Percentiles rank a stretch among this genome's conserved stretches.
Conservation (phyloP, 495 filamentous ascomycete species). For the Hyaloscypha bicolor region DNA sequence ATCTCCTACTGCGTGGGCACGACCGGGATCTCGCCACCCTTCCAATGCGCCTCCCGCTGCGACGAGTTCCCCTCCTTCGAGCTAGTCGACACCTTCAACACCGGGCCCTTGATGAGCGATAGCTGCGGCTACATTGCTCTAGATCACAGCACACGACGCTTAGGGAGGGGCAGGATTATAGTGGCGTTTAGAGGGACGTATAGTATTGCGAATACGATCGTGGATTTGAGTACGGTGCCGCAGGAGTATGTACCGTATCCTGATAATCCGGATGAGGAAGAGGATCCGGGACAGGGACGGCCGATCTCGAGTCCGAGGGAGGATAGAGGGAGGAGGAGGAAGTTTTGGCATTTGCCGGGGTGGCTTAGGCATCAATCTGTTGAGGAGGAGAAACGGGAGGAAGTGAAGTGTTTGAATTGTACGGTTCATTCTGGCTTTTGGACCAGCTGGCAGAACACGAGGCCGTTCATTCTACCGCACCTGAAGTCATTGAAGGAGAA, state of each 20-base stretch:
- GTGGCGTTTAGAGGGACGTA: constrained; percentile 97
- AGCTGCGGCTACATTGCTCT: constrained; percentile 93
- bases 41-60: constrained; percentile 83
- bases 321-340: not conserved
- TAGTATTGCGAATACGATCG: constrained; percentile 84
- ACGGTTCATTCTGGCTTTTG: constrained; percentile 92
- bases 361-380: constrained; percentile 3
- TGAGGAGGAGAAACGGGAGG: constrained; percentile 30
- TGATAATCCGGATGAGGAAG: constrained; percentile 37
- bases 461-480: constrained; percentile 61
- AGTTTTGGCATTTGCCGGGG: constrained; percentile 5
- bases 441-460: constrained; percentile 75
- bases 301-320: not conserved
- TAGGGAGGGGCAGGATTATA: constrained; percentile 55
- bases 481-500: constrained; percentile 46
- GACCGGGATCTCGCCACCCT: constrained; percentile 77
- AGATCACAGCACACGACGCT: constrained; percentile 56
- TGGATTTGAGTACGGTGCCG: constrained; percentile 83
- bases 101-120: constrained; percentile 82
- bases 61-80: constrained; percentile 76
- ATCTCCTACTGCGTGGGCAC: constrained; percentile 92
- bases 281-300: not conserved
- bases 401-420: constrained; percentile 70
- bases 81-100: constrained; percentile 86
- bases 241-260: constrained; percentile 92